Evolutionary conservation across 495 filamentous ascomycete genomes (phyloP).

Genomic region (Penicillium malachiteum): DNA sequence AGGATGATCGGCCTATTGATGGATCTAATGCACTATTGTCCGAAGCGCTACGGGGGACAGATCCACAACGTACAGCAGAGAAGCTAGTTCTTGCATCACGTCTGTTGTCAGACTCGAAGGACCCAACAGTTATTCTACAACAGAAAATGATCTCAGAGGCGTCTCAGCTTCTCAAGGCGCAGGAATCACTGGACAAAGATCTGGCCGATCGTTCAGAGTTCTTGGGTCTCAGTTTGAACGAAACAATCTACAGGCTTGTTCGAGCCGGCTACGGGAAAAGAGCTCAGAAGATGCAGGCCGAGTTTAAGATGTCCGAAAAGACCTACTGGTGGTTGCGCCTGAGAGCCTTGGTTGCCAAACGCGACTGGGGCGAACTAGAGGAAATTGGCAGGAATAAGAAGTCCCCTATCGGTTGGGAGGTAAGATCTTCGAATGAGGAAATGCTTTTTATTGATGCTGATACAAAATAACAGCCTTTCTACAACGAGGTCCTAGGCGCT

Average conservation of each 20-base stretch:
- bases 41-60: slow-evolving; percentile 70
- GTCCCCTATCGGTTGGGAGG: slow-evolving; percentile 96
- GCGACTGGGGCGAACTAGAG: slow-evolving; percentile 91
- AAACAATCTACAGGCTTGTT: slow-evolving; percentile 84
- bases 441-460: slow-evolving; percentile 20
- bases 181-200: slow-evolving; percentile 82
- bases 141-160: slow-evolving; percentile 76
- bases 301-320: slow-evolving; percentile 91
- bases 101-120: slow-evolving; percentile 78
- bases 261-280: slow-evolving; percentile 71
- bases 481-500: slow-evolving; percentile 81
- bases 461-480: slow-evolving; percentile 67
- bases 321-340: slow-evolving; percentile 88
- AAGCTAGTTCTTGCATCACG: slow-evolving; percentile 85
- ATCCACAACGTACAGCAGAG: slow-evolving; percentile 63
- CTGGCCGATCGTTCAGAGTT: slow-evolving; percentile 64
- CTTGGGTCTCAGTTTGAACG: slow-evolving; percentile 80
- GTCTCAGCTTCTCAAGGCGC: slow-evolving; percentile 72
- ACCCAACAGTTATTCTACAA: slow-evolving; percentile 64
- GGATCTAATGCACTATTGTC: slow-evolving; percentile 82
- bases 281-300: slow-evolving; percentile 80
- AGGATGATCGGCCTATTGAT: slow-evolving; percentile 90
- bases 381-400: slow-evolving; percentile 69
- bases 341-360: slow-evolving; percentile 80
- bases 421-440: slow-evolving; percentile 35